Base-by-base conservation (phyloP, 495 filamentous ascomycete species). In the Halenospora varia region DNA sequence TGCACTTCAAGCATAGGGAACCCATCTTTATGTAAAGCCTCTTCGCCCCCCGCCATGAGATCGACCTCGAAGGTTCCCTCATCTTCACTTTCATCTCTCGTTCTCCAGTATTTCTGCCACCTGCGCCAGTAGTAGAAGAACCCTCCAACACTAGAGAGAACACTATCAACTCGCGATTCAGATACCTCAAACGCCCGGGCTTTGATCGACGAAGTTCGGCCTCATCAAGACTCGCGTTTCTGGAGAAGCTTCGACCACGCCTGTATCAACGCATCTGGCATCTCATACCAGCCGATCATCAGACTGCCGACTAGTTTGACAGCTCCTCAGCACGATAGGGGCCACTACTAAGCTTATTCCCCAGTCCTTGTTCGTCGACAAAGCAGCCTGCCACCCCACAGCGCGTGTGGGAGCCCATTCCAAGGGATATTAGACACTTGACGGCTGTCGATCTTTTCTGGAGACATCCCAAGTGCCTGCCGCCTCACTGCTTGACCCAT, bases 61-160 rank as follows among this genome's bases (percentile, higher is more conserved):
- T 66, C 59, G 56, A 29, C 63, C 53, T 60, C 51, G n/a, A 66
- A 57, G 54, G 45, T 60, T 66, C 53, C 59, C 63, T 41, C 35
- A 50, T 66, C 53, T 56, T 60, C 59, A 35, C 56, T 24, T 53
- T 48, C 52, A 44, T n/a, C 42, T 53, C 8, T 25, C 25, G 8
- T 35, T 55, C 49, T 55, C 40, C 57, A 61, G 40, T 55, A 25
- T 48, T 57, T 41, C 50, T 47, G 25, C 18, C 40, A 11, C 13
- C 50, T 10, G 13, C 47, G 9, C 18, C 46, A n/a, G n/a, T n/a
- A n/a, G n/a, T n/a, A n/a, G n/a, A n/a, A n/a, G n/a, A n/a, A n/a
- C n/a, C n/a, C n/a, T n/a, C n/a, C n/a, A n/a, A n/a, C n/a, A n/a
- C n/a, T n/a, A n/a, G n/a, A n/a, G n/a, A n/a, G 23, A 50, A 54